Conservation (phyloP, 441 rosid species). For the Populus hybrid region DNA sequence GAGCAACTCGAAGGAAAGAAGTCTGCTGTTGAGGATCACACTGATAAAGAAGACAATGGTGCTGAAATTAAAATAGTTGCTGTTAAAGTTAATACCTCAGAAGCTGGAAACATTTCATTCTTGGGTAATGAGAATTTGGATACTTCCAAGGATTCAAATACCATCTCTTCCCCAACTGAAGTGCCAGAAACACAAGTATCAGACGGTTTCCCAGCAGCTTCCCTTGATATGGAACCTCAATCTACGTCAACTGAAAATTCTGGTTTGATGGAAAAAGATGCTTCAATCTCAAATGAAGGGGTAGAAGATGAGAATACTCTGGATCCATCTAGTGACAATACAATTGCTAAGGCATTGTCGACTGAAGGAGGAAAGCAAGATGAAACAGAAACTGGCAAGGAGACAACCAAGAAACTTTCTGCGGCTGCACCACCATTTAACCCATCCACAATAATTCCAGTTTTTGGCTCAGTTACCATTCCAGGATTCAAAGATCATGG, state of each 20-base stretch:
- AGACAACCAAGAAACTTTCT: conserved; percentile 71
- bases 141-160: conserved; percentile 30
- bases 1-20: conserved; percentile 31
- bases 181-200: conserved; percentile 29
- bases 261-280: conserved; percentile 30
- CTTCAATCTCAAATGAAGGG: conserved; percentile 33
- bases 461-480: conserved; percentile 32
- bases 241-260: conserved; percentile 32
- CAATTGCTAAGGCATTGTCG: conserved; percentile 30
- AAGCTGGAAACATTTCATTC: conserved; percentile 29
- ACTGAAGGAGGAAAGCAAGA: conserved; percentile 42
- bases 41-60: conserved; percentile 26
- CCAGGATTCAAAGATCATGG: conserved; percentile 45
- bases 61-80: conserved; percentile 28
- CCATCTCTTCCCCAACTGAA: conserved; percentile 24
- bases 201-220: conserved; percentile 28
- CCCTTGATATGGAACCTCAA: conserved; percentile 26
- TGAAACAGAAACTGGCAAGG: conserved; percentile 36
- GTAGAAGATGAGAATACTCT: conserved; percentile 33
- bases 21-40: conserved; percentile 23
- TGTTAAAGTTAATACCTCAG: conserved; percentile 25
- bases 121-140: conserved; percentile 30
- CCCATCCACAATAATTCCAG: conserved; percentile 50
- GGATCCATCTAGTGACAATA: conserved; percentile 36
- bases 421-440: conserved; percentile 89